Base-by-base conservation (phyloP, 129 eudicot genomes). In the Solidago caesia region DNA sequence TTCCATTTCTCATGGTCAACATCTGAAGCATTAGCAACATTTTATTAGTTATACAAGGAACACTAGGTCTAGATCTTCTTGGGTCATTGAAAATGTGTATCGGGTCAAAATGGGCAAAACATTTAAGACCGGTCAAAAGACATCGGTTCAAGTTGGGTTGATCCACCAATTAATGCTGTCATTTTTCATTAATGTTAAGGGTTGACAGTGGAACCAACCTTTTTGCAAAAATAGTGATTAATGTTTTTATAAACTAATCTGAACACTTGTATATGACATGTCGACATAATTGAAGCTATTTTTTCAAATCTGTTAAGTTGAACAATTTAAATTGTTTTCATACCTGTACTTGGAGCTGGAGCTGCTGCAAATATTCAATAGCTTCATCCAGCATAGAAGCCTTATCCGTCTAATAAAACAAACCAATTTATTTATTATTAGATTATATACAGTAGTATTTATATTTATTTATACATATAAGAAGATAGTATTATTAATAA, bases 381-480 rank as follows among this genome's bases (percentile, higher is more conserved):
- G 95, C 98, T 81, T 92, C 96, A 74, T 92, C 97, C 71, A 92
- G 87, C 98, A 92, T 92, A 9, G 98, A 93, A 68, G 98, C 96
- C 79, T 93, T 93, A 56, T 93, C 97, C 10, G 92, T 88, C 97
- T 93, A 41, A 48, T 26, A 68, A n/a, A 64, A 25, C 49, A 33
- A 46, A 65, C 27, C 33, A 53, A 21, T 48, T 4, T 10, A 21
- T 48, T 4, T 10, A 57, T 53, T 6, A 41, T 15, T 49, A 5
- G 7, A 9, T 64, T 14, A 14, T 26, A 21, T 11, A 13, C 29
- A 66, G 39, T 33, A 3, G 39, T 33, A 33, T 33, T 33, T 33
- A 33, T 3, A 33, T 33, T 33, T 33, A 33, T 33, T 33, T 33
- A 33, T 0, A 21, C 21, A 21, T 21, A 21, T 21, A 21, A 21